phyloP scores from a whole-genome alignment of 352 stramenopile species.

The Globisporangium takayamanum region DNA sequence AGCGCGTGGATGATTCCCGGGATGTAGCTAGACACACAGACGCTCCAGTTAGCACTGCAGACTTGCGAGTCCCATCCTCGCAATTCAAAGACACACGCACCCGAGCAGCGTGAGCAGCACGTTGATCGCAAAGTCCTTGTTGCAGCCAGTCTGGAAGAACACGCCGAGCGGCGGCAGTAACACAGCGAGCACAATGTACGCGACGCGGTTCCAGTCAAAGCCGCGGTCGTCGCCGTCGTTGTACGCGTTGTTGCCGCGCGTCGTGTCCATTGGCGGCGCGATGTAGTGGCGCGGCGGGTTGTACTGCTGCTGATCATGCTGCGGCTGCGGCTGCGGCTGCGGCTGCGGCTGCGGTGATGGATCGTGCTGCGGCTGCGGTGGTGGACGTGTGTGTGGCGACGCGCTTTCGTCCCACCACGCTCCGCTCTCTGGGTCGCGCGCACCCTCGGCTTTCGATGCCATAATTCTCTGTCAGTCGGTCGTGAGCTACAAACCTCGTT shows the following conservation, averaged over 20 bases:
- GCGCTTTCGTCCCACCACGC: constrained; percentile 11
- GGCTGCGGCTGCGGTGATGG: neutral
- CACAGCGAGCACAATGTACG: constrained; percentile 39
- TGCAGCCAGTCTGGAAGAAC: constrained; percentile 35
- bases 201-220: constrained; percentile 24
- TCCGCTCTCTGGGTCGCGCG: neutral
- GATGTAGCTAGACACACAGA: constrained; percentile 31
- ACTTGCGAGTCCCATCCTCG: too few species aligned
- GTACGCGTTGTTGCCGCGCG: neutral
- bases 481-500: too few species aligned
- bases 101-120: constrained; percentile 32
- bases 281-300: neutral
- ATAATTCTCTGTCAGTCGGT: too few species aligned
- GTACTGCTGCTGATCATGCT: neutral
- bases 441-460: neutral
- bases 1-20: constrained; percentile 67
- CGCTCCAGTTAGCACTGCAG: too few species aligned
- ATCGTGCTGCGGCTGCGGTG: neutral
- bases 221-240: neutral
- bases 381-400: neutral
- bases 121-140: constrained; percentile 49
- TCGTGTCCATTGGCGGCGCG: neutral
- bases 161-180: constrained; percentile 44
- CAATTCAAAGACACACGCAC: too few species aligned
- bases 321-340: neutral